A percentile compares a stretch with the other conserved stretches of the same genome.
Evolutionary conservation across 805 yeast species (phyloP).

Genomic region (Lachancea mirantina): DNA sequence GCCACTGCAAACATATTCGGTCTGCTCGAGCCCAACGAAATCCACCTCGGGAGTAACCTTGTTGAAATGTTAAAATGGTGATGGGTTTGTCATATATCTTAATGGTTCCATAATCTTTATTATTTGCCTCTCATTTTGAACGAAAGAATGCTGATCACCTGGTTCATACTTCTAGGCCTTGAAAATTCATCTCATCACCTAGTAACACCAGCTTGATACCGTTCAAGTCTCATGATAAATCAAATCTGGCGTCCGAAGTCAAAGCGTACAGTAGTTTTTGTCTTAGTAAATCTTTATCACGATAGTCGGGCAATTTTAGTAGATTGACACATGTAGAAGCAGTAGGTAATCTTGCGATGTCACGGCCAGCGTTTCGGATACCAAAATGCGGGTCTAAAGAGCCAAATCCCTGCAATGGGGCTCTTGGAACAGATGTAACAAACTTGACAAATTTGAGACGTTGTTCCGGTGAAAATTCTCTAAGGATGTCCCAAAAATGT

Average conservation of each 20-base stretch:
- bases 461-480: conserved; percentile 59
- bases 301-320: conserved; percentile 78
- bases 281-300: conserved; percentile 47
- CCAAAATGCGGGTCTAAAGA: conserved; percentile 74
- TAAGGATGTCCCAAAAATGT: conserved; percentile 69
- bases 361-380: conserved; percentile 58
- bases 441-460: conserved; percentile 66
- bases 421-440: conserved; percentile 87
- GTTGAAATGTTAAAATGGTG: too few species aligned
- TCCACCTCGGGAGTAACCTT: too few species aligned
- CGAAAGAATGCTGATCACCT: too few species aligned
- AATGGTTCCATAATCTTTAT: too few species aligned
- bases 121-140: too few species aligned
- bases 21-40: too few species aligned
- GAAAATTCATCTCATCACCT: too few species aligned
- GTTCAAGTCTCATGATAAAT: conserved; percentile 44
- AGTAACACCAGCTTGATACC: too few species aligned
- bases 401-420: conserved; percentile 82
- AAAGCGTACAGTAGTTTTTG: conserved; percentile 72
- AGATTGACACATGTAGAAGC: conserved; percentile 91
- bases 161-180: too few species aligned
- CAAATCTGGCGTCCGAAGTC: conserved; percentile 79
- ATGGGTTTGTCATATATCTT: too few species aligned
- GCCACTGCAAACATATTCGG: too few species aligned
- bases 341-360: conserved; percentile 64